Evolutionary conservation across 2,329 filamentous ascomycete genomes (phyloP).

Genomic region (Emmonsia crescens): DNA sequence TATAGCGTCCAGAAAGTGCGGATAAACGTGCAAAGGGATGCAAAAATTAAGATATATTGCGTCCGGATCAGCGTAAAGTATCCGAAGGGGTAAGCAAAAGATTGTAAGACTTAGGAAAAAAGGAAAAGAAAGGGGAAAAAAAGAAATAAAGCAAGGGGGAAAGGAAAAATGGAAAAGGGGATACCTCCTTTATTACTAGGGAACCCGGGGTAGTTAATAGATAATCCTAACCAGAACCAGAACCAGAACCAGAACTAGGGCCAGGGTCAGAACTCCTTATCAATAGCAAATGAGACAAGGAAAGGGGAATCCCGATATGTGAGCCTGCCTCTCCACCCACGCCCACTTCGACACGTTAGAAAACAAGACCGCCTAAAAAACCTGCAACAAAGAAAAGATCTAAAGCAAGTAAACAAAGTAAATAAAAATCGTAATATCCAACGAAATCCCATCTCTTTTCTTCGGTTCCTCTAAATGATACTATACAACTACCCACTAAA

Average conservation of each 20-base stretch:
- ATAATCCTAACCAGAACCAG: neutral
- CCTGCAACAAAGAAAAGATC: neutral
- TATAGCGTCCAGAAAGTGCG: too few species aligned
- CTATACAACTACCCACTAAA: constrained; percentile 7
- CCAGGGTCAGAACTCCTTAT: neutral
- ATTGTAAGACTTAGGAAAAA: neutral
- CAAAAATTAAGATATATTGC: neutral
- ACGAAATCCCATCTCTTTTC: neutral
- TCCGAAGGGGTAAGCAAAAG: neutral
- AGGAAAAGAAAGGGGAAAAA: neutral
- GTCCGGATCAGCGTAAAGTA: neutral
- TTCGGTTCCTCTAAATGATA: neutral
- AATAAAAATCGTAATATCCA: neutral
- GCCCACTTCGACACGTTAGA: too few species aligned
- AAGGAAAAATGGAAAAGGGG: neutral
- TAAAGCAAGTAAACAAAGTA: neutral
- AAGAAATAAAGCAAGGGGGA: neutral
- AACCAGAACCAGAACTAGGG: neutral
- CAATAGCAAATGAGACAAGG: neutral
- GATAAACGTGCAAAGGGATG: too few species aligned
- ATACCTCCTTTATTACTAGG: neutral
- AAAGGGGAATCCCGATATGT: too few species aligned
- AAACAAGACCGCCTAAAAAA: neutral
- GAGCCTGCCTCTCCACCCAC: too few species aligned
- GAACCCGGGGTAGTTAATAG: neutral